Base-by-base conservation (phyloP, 805 yeast species). In the Candida maltosa region DNA sequence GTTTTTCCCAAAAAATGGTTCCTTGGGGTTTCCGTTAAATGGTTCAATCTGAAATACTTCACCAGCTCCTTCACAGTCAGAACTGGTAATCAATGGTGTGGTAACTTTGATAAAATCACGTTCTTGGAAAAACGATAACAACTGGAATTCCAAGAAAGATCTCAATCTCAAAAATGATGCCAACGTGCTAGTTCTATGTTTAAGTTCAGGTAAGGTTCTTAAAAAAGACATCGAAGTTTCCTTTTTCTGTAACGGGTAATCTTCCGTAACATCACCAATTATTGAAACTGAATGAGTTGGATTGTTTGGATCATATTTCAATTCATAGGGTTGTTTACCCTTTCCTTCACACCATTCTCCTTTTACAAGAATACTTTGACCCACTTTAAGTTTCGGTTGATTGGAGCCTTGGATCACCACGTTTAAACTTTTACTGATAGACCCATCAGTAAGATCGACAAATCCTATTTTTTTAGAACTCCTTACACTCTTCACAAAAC, bases 11-110 rank as follows among this genome's bases (percentile, higher is more conserved):
- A 85, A 87, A 24, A 52, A 47, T n/a, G n/a, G n/a, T n/a, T n/a
- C n/a, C n/a, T n/a, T n/a, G n/a, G n/a, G n/a, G 40, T 61, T 37
- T 32, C 49, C 43, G 34, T 29, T 45, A 4, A 50, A 53, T 2
- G 73, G 60, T 29, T 66, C 70, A 8, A 89, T 61, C 30, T 61
- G 63, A 46, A 93, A 93, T 42, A 85, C 75, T 53, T 93, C 97
- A 4, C 97, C 97, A 3, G 95, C 97, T 12, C 98, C 97, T 62
- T 93, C 99, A 54, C 97, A 91, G 56, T 93, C 98, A 1, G 94
- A 78, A 8, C 86, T 69, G 0, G 98, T 93, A 16, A 91, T 62
- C 9, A 91, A 48, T 6, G 99, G 98, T 3, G 97, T 95, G 17
- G 80, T 69, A 0, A 86, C 87, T 61, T 87, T 89, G 10, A 70